Evolutionary conservation across 2,329 filamentous ascomycete genomes (phyloP), one percentile per base, ranked within the genome.

Genomic region (Phialemonium atrogriseum): DNA sequence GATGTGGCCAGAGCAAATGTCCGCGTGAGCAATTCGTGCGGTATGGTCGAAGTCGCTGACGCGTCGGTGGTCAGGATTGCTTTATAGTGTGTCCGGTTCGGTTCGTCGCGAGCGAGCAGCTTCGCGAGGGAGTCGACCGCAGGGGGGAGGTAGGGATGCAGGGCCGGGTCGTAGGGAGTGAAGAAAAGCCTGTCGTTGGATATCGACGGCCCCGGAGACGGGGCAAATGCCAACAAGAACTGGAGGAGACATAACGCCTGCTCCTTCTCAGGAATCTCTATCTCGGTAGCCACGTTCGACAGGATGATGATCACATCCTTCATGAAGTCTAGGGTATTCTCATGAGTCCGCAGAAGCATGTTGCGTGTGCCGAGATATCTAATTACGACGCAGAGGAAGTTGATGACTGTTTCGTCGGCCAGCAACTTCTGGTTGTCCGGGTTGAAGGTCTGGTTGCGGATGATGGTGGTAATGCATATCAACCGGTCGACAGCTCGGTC

Each of bases 271-370:
- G 87, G 82, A 23, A 98, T 66, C 49, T 89, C 81, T 32, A 96
- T 73, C 8, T 76, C 73, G 27, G 84, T 77, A 7, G 87, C 79
- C 28, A 93, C 76, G 54, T 98, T 96, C 35, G 89, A 95, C 33
- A 98, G 66, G 43, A 94, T 77, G 11, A 86, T 80, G 36, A 96
- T 76, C 18, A 87, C 67, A 54, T 98, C 91, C 59, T 98, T 98
- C 84, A 95, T 94, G 48, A 96, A 89, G 56, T 98, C 91, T 43
- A 95, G 65, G 1, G 84, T 91, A 56, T 95, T 94, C 49, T 73
- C 68, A 43, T 91, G 73, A 4, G 79, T 85, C 23, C 86, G 77
- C 24, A 96, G 62, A 18, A 96, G 70, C 70, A 89, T 84, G 45
- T 86, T 86, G 10, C 87, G 80, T 4, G 88, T 95, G 18, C 89